Base-by-base conservation (phyloP, 1,139 yeast genomes). In the Martiniozyma asiatica region DNA sequence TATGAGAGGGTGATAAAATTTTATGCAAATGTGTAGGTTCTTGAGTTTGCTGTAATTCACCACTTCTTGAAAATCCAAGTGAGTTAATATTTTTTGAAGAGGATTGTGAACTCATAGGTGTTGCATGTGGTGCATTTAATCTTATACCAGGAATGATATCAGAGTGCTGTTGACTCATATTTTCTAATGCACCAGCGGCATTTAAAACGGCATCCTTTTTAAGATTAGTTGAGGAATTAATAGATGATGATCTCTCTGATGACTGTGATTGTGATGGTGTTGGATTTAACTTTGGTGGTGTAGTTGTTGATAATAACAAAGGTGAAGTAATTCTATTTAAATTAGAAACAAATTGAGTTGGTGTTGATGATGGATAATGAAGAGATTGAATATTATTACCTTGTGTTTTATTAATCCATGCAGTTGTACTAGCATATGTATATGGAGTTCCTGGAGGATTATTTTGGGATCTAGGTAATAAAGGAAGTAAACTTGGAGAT, bases 301-400 rank as follows among this genome's bases (percentile, higher is more conserved):
- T 35, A 3, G 50, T 31, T 3, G 51, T 45, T 5, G 53, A 47
- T 24, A 74, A 58, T 35, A 74, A 52, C 34, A 74, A 56, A 0
- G 82, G 82, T 9, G 80, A 73, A 0, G 81, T 74, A 35, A 74
- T 73, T 29, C 74, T 52, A 41, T 68, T 69, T 35, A 73, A 53
- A 24, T 75, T 75, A 0, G 78, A 72, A 20, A 79, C 80, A 59
- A 71, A 74, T 45, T 73, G 80, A 2, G 80, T 68, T 14, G 82
- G 82, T 2, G 80, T 73, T 2, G 79, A 71, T 4, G 72, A 62
- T 6, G 82, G 82, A 47, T 73, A 74, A 48, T 73, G 77, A 27
- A 74, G 55, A 9, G 80, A 78, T 28, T 68, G 65, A 20, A 50
- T 47, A 15, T 34, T 33, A 15, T 39, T 38, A 27, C 58, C 62